These are phyloP conservation scores for Bolboschoenus planiculmis DNA, from an alignment of 176 grass and related monocot genomes.

Conservation along the genomic window DNA sequence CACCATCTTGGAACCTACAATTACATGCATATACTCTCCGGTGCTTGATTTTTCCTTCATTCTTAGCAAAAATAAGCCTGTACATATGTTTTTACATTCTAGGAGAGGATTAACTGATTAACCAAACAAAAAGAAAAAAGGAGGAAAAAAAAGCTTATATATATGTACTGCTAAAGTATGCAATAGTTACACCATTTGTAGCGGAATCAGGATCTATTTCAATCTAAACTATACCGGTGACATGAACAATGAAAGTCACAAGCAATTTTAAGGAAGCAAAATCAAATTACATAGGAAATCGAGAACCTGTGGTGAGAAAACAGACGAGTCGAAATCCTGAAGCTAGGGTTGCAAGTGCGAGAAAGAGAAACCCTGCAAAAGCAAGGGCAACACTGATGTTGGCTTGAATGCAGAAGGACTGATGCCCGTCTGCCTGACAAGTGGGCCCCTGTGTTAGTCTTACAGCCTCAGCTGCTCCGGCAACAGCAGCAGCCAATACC, in stretches of 20 bases:
- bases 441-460: not conserved
- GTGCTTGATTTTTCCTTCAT: too few species aligned
- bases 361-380: conserved; percentile 56
- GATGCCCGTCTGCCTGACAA: not conserved
- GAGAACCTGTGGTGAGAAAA: conserved; percentile 50
- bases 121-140: too few species aligned
- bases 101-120: not conserved
- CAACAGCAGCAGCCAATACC: conserved; percentile 37
- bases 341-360: conserved; percentile 49
- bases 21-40: too few species aligned
- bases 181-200: too few species aligned
- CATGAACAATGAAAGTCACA: too few species aligned
- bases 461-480: conserved; percentile 36
- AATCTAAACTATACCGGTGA: too few species aligned
- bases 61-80: too few species aligned
- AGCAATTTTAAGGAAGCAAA: not conserved
- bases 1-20: too few species aligned
- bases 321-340: conserved; percentile 62
- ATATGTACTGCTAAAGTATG: too few species aligned
- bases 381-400: conserved; percentile 50
- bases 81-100: not conserved
- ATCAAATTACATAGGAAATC: conserved; percentile 20
- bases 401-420: conserved; percentile 40
- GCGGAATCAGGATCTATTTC: too few species aligned
- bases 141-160: too few species aligned